Base-by-base conservation (phyloP, 768 basidiomycete species). In the Lenzites betulinus region DNA sequence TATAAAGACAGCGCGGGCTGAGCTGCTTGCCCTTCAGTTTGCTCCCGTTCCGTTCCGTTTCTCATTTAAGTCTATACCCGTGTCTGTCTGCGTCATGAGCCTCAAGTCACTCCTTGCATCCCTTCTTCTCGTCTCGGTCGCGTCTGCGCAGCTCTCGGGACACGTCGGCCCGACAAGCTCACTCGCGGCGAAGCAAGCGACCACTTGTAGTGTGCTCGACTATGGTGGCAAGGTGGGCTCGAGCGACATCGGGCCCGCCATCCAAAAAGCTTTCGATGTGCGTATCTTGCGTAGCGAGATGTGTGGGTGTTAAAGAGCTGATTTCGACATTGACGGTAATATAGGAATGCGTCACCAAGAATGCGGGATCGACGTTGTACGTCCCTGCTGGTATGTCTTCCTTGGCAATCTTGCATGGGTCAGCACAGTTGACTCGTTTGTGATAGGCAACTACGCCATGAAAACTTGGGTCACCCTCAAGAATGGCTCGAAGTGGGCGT, bases 181-280 rank as follows among this genome's bases (percentile, higher is more conserved):
- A 1, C 60, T 62, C 18, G 63, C 69, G 2, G 41, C 62, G 22
- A 71, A 70, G 59, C 47, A 64, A 41, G 41, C 51, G 13, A 66
- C 48, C 7, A 67, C 70, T 2, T 73, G 71, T 59, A 73, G 66
- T 44, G 69, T 71, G 8, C 64, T 71, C 35, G 59, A 69, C 54
- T 73, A 70, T 51, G 70, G 71, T 4, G 71, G 71, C 7, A 52
- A 55, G 22, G 58, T 73, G 33, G 71, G 70, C 26, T 73, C 71
- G 20, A 68, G 62, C 43, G 67, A 73, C 39, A 71, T 71, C 39
- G 71, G 71, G 3, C 71, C 71, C 26, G 70, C 71, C 0, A 73
- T 73, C 38, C 53, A 61, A 13, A 65, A 53, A 49, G 69, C 71
- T 3, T 73, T 67, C 66, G 67, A 57, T 46, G 63, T 64, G 25